Percentiles rank a stretch among this genome's conserved stretches.
phyloP scores from a whole-genome alignment of 257 asterid genomes.

The Solanum piurae region DNA sequence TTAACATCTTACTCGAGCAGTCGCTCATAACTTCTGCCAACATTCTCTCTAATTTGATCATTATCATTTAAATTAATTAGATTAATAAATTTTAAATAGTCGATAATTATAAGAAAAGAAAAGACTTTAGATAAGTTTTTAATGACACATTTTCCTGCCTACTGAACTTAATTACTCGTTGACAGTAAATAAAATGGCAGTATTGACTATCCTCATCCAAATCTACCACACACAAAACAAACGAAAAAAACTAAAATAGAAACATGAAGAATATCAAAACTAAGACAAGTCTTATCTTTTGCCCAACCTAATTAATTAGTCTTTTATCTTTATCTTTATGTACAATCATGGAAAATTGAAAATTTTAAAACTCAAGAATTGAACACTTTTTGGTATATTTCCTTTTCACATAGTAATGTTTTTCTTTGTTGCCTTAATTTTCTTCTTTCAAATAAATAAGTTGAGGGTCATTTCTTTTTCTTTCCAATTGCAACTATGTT shows the following conservation, averaged over 20 bases:
- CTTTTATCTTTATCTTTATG: neutral
- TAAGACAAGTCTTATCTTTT: neutral
- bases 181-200: neutral
- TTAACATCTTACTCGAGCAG: no score
- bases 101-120: neutral
- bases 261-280: neutral
- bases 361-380: neutral
- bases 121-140: neutral
- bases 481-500: neutral
- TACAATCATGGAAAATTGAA: neutral
- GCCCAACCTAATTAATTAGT: neutral
- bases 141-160: neutral
- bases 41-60: neutral
- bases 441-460: neutral
- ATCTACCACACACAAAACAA: neutral
- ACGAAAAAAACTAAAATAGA: neutral
- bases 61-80: no score
- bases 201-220: neutral
- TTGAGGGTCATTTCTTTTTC: neutral
- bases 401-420: neutral
- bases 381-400: neutral
- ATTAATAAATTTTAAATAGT: neutral
- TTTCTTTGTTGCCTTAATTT: neutral
- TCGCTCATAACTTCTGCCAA: no score
- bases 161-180: neutral